Base-by-base conservation (phyloP, 192 early-diverging fungal species). In the Phlyctochytrium planicorne region DNA sequence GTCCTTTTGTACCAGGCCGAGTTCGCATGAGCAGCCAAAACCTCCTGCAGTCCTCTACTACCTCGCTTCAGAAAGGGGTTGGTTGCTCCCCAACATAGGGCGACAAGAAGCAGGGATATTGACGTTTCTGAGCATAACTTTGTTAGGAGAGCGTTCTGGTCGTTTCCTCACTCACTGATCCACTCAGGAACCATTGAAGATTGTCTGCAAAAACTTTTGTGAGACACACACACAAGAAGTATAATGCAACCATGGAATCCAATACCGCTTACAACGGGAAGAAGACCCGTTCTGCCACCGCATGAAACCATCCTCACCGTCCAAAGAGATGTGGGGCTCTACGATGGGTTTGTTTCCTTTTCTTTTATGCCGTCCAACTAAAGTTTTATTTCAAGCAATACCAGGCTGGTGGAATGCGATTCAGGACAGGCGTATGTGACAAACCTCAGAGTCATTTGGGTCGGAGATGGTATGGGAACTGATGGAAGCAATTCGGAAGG, bases 51-150 rank as follows among this genome's bases (percentile, higher is more conserved):
- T 10, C 93, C 96, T 31, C 67, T 67, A 57, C 88, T 91, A 14
- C 93, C 96, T 25, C 80, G 77, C 76, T 95, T 96, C 68, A 98
- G 94, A 69, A 98, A 94, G 1, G 95, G 95, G 69, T 98, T 98
- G 3, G 96, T 97, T 62, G 89, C 89, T 17, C 96, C 96, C 96
- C 96, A 98, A 70, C 91, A 96, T 17, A 94, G 64, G 0, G 93
- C 91, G 16, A 93, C 92, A 73, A 81, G 55, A 0, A 84, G n/a
- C 23, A 82, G 74, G 2, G 75, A 78, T 6, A 77, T 30, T 25
- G 61, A 60, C 34, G 50, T 72, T 27, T 67, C 60, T 64, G 34
- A 50, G 40, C n/a, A n/a, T n/a, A n/a, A n/a, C n/a, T n/a, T n/a
- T n/a, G n/a, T n/a, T n/a, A n/a, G n/a, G n/a, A n/a, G n/a, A n/a